phyloP scores from a whole-genome alignment of 2,329 filamentous ascomycete species.

The Samsoniella hepiali region DNA sequence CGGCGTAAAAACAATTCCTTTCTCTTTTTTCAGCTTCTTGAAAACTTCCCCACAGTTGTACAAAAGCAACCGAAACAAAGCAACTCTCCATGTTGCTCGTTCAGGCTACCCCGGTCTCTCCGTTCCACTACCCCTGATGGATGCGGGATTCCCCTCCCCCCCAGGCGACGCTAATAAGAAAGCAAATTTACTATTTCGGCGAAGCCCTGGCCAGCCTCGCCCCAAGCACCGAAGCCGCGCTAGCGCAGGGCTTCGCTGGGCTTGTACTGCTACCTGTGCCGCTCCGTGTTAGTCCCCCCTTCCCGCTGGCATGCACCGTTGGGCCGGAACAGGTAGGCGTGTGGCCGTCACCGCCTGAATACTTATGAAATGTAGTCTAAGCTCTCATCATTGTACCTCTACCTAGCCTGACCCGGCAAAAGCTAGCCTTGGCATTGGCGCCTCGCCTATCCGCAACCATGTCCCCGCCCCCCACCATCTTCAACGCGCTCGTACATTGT shows the following conservation, averaged over 20 bases:
- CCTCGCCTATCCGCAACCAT: conserved; percentile 8
- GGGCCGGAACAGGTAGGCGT: neutral
- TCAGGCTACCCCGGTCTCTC: neutral
- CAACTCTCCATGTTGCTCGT: neutral
- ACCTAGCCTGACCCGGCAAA: neutral
- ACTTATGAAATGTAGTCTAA: too few relatives aligned
- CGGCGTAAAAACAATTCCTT: too few relatives aligned
- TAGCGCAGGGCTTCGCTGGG: neutral
- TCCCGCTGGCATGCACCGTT: neutral
- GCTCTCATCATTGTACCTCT: neutral
- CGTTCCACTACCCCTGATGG: neutral
- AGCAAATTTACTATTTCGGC: neutral
- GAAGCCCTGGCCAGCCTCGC: neutral
- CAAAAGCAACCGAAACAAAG: too few relatives aligned
- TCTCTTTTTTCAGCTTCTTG: too few relatives aligned
- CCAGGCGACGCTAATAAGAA: neutral
- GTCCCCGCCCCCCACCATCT: neutral
- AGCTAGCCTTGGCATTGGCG: neutral
- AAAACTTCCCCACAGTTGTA: too few relatives aligned
- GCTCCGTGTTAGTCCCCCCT: neutral
- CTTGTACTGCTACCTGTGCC: neutral
- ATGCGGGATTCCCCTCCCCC: neutral
- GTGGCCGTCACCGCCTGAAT: neutral
- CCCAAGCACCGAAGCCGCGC: neutral
- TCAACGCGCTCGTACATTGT: neutral